These are phyloP conservation scores for Backusella liffmaniae DNA, from an alignment of 192 early-diverging fungal species.

Conservation along the genomic window DNA sequence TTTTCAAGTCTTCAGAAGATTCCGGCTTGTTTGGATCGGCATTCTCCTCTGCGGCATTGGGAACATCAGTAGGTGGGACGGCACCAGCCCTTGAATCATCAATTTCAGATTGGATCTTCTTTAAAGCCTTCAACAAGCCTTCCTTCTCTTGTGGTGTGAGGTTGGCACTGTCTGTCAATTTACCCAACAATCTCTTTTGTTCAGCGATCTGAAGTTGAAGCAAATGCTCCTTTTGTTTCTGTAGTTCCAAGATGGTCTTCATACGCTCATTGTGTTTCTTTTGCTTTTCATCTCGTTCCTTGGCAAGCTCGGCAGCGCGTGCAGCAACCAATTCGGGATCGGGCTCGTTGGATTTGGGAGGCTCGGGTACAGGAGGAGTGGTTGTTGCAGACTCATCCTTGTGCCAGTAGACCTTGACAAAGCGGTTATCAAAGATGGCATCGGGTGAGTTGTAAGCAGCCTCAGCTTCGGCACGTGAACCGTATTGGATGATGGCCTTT, in stretches of 20 bases:
- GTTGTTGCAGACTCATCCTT: constrained; percentile 39
- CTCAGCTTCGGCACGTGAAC: constrained; percentile 57
- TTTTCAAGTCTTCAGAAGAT: constrained; percentile 46
- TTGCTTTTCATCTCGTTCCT: constrained; percentile 45
- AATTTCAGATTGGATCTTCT: constrained; percentile 44
- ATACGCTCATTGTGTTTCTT: constrained; percentile 53
- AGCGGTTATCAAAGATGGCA: constrained; percentile 81
- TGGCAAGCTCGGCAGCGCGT: constrained; percentile 41
- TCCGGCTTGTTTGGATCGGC: constrained; percentile 28
- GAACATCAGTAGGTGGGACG: not conserved
- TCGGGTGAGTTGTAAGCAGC: constrained; percentile 73
- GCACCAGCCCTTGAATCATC: constrained; percentile 27
- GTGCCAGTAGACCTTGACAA: constrained; percentile 85
- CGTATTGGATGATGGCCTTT: constrained; percentile 66
- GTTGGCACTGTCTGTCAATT: constrained; percentile 50
- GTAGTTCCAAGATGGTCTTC: constrained; percentile 49
- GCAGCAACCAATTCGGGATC: constrained; percentile 42
- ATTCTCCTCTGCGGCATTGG: not conserved
- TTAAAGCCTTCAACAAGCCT: constrained; percentile 49
- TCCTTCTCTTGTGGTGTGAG: constrained; percentile 45
- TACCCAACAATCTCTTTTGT: constrained; percentile 60
- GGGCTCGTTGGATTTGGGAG: constrained; percentile 33
- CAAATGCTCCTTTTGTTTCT: constrained; percentile 58
- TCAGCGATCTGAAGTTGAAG: constrained; percentile 62
- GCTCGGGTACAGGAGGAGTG: constrained; percentile 1